phyloP scores from a whole-genome alignment of 208 protist species.

The Leishmania braziliensis region DNA sequence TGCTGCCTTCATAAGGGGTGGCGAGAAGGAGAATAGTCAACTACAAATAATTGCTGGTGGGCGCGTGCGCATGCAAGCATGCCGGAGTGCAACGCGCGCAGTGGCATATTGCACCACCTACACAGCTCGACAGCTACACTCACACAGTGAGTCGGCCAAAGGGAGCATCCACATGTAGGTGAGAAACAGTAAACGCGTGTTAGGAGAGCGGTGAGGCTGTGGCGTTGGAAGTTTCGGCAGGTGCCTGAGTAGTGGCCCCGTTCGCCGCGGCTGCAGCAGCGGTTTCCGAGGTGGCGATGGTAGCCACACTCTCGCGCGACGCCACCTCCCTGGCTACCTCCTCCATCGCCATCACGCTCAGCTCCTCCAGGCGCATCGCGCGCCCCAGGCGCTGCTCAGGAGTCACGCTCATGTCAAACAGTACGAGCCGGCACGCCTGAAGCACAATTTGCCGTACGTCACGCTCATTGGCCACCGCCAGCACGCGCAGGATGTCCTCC shows the following conservation, averaged over 20 bases:
- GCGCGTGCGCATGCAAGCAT: neutral
- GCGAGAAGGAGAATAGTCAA: neutral
- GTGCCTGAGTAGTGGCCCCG: neutral
- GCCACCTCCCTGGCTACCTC: conserved; percentile 35
- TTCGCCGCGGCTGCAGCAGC: no score
- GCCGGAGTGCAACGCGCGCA: neutral
- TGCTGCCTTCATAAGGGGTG: neutral
- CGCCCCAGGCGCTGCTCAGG: conserved; percentile 27
- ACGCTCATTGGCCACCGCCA: conserved; percentile 35
- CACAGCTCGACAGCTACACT: neutral
- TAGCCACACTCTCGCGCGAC: conserved; percentile 3
- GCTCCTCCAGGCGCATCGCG: conserved; percentile 28
- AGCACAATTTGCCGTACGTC: conserved; percentile 48
- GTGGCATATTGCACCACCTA: neutral
- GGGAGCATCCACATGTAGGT: neutral
- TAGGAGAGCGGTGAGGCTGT: neutral
- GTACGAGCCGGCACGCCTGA: conserved; percentile 42
- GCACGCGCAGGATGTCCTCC: conserved; percentile 37
- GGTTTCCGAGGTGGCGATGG: conserved; percentile 1
- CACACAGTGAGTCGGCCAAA: neutral
- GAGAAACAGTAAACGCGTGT: neutral
- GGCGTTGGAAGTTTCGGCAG: neutral
- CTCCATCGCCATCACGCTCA: conserved; percentile 32
- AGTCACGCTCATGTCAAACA: conserved; percentile 49
- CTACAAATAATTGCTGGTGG: neutral